Base-by-base conservation (phyloP, 148 eudicot species). In the Silene conica region DNA sequence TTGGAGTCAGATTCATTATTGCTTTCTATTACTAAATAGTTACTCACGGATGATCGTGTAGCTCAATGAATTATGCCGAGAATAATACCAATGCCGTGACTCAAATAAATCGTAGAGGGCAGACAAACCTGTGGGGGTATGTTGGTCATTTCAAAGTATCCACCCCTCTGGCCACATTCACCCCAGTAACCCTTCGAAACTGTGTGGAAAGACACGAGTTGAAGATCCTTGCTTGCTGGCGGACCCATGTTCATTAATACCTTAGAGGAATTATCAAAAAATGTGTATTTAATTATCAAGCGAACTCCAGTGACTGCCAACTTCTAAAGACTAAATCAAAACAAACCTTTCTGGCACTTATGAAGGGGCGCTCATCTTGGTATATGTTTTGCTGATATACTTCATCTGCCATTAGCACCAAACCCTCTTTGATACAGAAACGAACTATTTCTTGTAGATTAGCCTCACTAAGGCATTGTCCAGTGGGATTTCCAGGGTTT, bases 401-500 rank as follows among this genome's bases (percentile, higher is more conserved):
- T 85, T 95, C 99, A 84, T 95, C 99, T 16, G 91, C 99, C 69
- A 95, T 80, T 79, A 95, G 80, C 62, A 84, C 97, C 80, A 95
- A 76, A n/a, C 85, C 88, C 80, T 95, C 86, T 78, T 80, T 87
- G 81, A 81, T 72, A 77, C 99, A 95, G 84, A 92, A 95, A 14
- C 78, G 80, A 72, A 92, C 72, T n/a, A 95, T 83, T 71, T 90
- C 92, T 77, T 77, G 82, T 63, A 95, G 83, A 85, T 92, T 95
- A 72, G 89, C 87, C 73, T 41, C 85, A 74, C 99, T 95, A 60
- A 95, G 97, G 83, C 99, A 95, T 79, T 95, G 99, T 69, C 99
- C 99, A 10, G 99, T 95, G 15, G 99, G 99, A 76, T 95, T 95
- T 69, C 99, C 99, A 62, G 99, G 99, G 87, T 95, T 95, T 83